phyloP scores from a whole-genome alignment of 768 basidiomycete species.

The Naematelia aurantialba region DNA sequence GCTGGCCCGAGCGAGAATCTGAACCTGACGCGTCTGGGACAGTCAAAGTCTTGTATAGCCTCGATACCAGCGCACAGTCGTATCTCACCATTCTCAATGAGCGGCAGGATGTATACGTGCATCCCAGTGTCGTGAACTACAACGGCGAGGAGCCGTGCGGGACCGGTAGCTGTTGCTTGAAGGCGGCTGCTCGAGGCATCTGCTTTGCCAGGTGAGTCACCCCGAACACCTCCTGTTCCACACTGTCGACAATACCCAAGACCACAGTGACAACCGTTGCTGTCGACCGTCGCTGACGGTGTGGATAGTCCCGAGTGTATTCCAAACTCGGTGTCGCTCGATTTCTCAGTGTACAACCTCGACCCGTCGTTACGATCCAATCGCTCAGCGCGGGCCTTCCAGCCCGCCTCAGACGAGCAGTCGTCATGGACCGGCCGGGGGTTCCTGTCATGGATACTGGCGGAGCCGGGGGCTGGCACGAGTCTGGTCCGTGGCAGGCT shows the following conservation, averaged over 20 bases:
- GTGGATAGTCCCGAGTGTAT: slow-evolving; percentile 39
- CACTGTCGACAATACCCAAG: too few relatives aligned
- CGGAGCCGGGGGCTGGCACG: slow-evolving; percentile 24
- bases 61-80: slow-evolving; percentile 32
- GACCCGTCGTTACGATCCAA: slow-evolving; percentile 24
- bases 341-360: slow-evolving; percentile 44
- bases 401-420: slow-evolving; percentile 12
- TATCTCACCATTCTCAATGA: slow-evolving; percentile 38
- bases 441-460: slow-evolving; percentile 40
- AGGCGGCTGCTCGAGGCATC: slow-evolving; percentile 34
- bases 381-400: slow-evolving; percentile 16
- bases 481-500: slow-evolving; percentile 37
- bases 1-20: slow-evolving; percentile 1
- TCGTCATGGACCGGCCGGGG: slow-evolving; percentile 40
- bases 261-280: too few relatives aligned
- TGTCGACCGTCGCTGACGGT: neutral
- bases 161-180: slow-evolving; percentile 34
- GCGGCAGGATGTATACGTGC: slow-evolving; percentile 38
- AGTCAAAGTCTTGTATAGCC: slow-evolving; percentile 44
- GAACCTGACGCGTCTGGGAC: slow-evolving; percentile 1
- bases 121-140: slow-evolving; percentile 12
- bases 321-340: slow-evolving; percentile 27
- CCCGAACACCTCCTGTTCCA: too few relatives aligned
- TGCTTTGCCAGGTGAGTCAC: slow-evolving; percentile 39
- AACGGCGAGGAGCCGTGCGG: neutral